Conservation (phyloP, 1,139 yeast genomes). For the Candida sanyaensis region DNA sequence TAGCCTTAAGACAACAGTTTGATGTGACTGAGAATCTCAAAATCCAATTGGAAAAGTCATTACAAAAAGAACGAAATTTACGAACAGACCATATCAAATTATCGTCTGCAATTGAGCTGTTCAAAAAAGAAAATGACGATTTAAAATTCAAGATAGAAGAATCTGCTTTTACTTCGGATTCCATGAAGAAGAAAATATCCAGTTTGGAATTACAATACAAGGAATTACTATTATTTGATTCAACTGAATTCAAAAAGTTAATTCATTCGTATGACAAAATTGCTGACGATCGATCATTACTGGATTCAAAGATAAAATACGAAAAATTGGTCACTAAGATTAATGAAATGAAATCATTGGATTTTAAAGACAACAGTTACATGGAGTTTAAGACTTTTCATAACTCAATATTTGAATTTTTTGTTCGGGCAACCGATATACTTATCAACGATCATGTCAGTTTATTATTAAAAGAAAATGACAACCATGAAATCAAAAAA, state of each 20-base stretch:
- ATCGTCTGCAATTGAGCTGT: slow-evolving; percentile 41
- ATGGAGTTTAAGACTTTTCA: slow-evolving; percentile 40
- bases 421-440: slow-evolving; percentile 59
- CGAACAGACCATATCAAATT: slow-evolving; percentile 53
- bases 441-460: slow-evolving; percentile 58
- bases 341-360: slow-evolving; percentile 11
- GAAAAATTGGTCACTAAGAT: slow-evolving; percentile 34
- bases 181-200: slow-evolving; percentile 18
- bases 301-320: slow-evolving; percentile 56
- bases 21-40: slow-evolving; percentile 23
- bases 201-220: slow-evolving; percentile 38
- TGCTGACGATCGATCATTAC: slow-evolving; percentile 58
- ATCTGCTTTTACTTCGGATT: slow-evolving; percentile 17
- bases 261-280: slow-evolving; percentile 53
- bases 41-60: slow-evolving; percentile 42
- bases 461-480: slow-evolving; percentile 39
- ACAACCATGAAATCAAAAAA: slow-evolving; percentile 23
- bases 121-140: slow-evolving; percentile 38
- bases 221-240: slow-evolving; percentile 39
- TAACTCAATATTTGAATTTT: slow-evolving; percentile 56
- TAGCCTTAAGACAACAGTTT: slow-evolving; percentile 18
- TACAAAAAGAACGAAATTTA: slow-evolving; percentile 48
- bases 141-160: slow-evolving; percentile 17
- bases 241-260: slow-evolving; percentile 41
- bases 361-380: slow-evolving; percentile 25